Percentiles rank a stretch among this genome's conserved stretches.
These are phyloP conservation scores for Lactarius vividus DNA, from an alignment of 768 basidiomycete species.

Conservation along the genomic window DNA sequence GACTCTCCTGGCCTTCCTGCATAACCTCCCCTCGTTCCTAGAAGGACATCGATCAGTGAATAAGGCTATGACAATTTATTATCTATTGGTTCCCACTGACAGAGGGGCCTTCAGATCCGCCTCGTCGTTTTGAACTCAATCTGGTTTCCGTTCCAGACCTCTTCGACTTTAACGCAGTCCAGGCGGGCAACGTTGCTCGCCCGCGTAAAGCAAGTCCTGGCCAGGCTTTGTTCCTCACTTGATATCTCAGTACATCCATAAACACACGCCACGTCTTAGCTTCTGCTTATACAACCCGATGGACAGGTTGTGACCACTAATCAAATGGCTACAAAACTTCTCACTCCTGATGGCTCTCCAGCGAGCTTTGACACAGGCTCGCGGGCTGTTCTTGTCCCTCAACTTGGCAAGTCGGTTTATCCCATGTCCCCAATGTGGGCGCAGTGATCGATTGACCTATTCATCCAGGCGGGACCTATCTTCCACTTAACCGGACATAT, in stretches of 20 bases:
- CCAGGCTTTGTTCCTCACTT: constrained; percentile 46
- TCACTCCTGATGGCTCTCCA: constrained; percentile 60
- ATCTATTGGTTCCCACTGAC: not conserved
- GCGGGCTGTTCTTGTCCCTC: constrained; percentile 62
- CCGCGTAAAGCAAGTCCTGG: constrained; percentile 50
- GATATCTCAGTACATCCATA: constrained; percentile 20
- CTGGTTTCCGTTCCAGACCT: constrained; percentile 62
- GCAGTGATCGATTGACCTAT: not conserved
- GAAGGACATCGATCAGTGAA: constrained; percentile 46
- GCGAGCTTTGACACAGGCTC: constrained; percentile 65
- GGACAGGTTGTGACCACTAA: constrained; percentile 56
- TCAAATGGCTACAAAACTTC: constrained; percentile 66
- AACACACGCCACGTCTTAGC: not conserved
- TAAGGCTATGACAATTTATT: not conserved
- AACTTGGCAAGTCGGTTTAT: constrained; percentile 47
- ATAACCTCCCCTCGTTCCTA: constrained; percentile 50
- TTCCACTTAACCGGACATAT: constrained; percentile 45
- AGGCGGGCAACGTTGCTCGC: constrained; percentile 47
- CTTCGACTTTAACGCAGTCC: constrained; percentile 38
- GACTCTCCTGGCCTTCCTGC: constrained; percentile 57
- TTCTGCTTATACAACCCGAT: constrained; percentile 1
- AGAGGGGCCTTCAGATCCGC: constrained; percentile 41
- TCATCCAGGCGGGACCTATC: constrained; percentile 36
- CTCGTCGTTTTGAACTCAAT: constrained; percentile 67
- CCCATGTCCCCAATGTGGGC: not conserved